Percentiles rank a stretch among this genome's conserved stretches.
Conservation (phyloP, 2,329 filamentous ascomycete genomes). For the Calonectria pseudoreteaudii region DNA sequence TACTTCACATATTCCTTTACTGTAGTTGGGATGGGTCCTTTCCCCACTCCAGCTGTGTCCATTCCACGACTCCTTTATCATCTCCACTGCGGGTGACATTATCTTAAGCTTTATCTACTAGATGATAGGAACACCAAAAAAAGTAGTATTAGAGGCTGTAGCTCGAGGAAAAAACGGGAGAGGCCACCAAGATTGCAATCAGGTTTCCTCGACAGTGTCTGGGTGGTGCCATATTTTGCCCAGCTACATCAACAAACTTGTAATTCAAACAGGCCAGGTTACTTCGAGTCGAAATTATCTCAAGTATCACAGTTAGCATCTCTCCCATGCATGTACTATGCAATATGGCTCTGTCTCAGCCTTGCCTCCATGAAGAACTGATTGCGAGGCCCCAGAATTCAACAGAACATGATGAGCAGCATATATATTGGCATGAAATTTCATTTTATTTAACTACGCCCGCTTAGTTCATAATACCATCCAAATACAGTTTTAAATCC, state of each 20-base stretch:
- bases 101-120: background rate
- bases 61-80: background rate
- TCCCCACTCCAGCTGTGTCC: background rate
- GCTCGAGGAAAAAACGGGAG: background rate
- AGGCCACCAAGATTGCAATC: background rate
- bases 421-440: background rate
- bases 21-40: background rate
- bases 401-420: background rate
- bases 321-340: background rate
- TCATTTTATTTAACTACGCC: background rate
- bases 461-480: too few relatives aligned
- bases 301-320: background rate
- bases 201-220: background rate
- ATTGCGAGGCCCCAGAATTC: background rate
- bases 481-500: background rate
- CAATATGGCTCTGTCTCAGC: background rate
- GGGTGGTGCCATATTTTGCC: background rate
- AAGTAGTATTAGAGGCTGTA: background rate
- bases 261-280: background rate
- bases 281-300: background rate
- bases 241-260: background rate
- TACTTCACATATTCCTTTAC: background rate
- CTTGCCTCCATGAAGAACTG: background rate
- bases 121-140: background rate
- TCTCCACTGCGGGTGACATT: background rate